Conservation (phyloP, 2,329 filamentous ascomycete species). For the Ophiostoma sp. region DNA sequence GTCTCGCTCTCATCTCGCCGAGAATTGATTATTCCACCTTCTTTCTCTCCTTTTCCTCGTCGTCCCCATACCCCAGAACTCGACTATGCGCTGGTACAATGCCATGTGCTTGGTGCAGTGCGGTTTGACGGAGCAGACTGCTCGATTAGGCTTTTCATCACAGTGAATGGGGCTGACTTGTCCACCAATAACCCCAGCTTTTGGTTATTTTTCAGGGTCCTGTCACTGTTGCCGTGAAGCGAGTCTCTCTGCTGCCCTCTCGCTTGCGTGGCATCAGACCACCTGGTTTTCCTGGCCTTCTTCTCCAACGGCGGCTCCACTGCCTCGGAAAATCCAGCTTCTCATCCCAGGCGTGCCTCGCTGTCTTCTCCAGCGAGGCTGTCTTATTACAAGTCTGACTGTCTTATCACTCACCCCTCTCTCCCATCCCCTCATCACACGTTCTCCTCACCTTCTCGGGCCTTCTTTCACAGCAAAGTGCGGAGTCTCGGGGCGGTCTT, state of each 20-base stretch:
- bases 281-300: not conserved
- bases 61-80: not conserved
- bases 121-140: not conserved
- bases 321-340: not conserved
- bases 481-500: constrained; percentile 12
- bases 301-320: not conserved
- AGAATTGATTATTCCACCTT: not conserved
- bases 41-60: no score
- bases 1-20: not conserved
- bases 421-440: not conserved
- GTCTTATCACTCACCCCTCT: not conserved
- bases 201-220: not conserved
- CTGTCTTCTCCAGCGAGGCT: not conserved
- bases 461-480: not conserved
- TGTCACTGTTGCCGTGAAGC: not conserved
- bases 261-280: constrained; percentile 10
- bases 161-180: not conserved
- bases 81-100: not conserved
- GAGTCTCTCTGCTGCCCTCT: not conserved
- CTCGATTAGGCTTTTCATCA: not conserved
- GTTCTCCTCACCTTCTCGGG: constrained; percentile 6
- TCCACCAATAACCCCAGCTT: not conserved
- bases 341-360: not conserved
- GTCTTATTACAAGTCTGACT: not conserved
- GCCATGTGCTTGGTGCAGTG: not conserved